Evolutionary conservation across 2,329 filamentous ascomycete genomes (phyloP).

Genomic region (Aspergillus ruber): DNA sequence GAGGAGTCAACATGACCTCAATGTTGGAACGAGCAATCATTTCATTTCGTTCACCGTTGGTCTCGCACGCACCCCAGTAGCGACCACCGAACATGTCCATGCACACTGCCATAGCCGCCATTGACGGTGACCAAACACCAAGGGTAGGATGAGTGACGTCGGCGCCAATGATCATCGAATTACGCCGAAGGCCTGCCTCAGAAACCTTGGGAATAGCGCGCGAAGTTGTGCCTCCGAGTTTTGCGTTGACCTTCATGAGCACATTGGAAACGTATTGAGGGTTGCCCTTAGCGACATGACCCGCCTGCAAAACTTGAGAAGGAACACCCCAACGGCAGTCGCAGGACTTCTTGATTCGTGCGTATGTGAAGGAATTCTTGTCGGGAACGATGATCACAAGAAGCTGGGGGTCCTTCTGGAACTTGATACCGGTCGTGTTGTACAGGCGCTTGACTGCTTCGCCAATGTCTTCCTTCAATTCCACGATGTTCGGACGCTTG

Average conservation of each 20-base stretch:
- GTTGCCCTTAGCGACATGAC: slow-evolving; percentile 62
- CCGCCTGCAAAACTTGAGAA: slow-evolving; percentile 71
- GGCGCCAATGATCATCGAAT: slow-evolving; percentile 78
- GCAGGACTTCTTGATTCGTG: slow-evolving; percentile 79
- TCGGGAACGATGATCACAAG: slow-evolving; percentile 70
- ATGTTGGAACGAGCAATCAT: slow-evolving; percentile 66
- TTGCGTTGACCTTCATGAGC: slow-evolving; percentile 93
- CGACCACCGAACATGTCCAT: slow-evolving; percentile 64
- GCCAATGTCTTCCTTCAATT: slow-evolving; percentile 40
- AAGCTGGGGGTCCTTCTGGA: slow-evolving; percentile 60
- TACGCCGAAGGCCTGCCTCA: slow-evolving; percentile 28
- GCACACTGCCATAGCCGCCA: slow-evolving; percentile 81
- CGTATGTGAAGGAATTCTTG: slow-evolving; percentile 67
- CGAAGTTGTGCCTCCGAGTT: slow-evolving; percentile 77
- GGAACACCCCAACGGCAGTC: slow-evolving; percentile 81
- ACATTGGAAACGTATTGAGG: slow-evolving; percentile 90
- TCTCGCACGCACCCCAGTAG: slow-evolving; percentile 73
- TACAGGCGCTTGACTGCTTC: slow-evolving; percentile 53
- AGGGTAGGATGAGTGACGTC: slow-evolving; percentile 83
- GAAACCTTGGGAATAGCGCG: slow-evolving; percentile 41
- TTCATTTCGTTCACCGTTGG: slow-evolving; percentile 76
- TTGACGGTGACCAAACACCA: slow-evolving; percentile 61
- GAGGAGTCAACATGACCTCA: slow-evolving; percentile 56
- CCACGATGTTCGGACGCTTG: slow-evolving; percentile 40
- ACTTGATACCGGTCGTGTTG: slow-evolving; percentile 48